Conservation (phyloP, 257 asterid species). For the Solanum gandarillasii region DNA sequence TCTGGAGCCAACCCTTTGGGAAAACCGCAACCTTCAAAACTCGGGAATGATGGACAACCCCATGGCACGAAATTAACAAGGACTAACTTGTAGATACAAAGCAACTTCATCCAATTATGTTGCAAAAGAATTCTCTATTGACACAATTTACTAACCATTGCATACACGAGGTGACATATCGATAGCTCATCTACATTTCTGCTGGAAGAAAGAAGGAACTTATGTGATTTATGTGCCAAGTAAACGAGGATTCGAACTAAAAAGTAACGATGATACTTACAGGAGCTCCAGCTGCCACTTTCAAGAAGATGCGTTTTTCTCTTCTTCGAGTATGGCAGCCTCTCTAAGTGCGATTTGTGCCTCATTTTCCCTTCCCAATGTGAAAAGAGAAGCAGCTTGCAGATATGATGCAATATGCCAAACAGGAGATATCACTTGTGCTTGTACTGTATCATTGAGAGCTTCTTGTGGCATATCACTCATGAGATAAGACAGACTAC, state of each 20-base stretch:
- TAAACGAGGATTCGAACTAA: not conserved
- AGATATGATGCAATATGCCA: conserved; percentile 83
- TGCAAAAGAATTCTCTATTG: not conserved
- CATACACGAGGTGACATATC: not conserved
- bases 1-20: not conserved
- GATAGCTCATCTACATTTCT: not conserved
- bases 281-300: not conserved
- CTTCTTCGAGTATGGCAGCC: conserved; percentile 69
- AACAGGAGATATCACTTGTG: conserved; percentile 60
- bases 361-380: conserved; percentile 67
- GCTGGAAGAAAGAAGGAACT: not conserved
- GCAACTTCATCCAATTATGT: conserved; percentile 7
- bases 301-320: conserved; percentile 25
- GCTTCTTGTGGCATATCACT: conserved; percentile 68
- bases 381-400: conserved; percentile 74
- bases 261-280: not conserved
- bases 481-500: conserved; percentile 59
- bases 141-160: not conserved
- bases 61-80: conserved; percentile 8
- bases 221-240: not conserved
- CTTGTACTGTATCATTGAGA: conserved; percentile 77
- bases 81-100: conserved; percentile 12
- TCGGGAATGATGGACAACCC: not conserved
- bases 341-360: conserved; percentile 74
- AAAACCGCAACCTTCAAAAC: not conserved